Evolutionary conservation across 163 green algal species (phyloP), one percentile per base, ranked within the genome.

Genomic region (Prototheca wickerhamii): DNA sequence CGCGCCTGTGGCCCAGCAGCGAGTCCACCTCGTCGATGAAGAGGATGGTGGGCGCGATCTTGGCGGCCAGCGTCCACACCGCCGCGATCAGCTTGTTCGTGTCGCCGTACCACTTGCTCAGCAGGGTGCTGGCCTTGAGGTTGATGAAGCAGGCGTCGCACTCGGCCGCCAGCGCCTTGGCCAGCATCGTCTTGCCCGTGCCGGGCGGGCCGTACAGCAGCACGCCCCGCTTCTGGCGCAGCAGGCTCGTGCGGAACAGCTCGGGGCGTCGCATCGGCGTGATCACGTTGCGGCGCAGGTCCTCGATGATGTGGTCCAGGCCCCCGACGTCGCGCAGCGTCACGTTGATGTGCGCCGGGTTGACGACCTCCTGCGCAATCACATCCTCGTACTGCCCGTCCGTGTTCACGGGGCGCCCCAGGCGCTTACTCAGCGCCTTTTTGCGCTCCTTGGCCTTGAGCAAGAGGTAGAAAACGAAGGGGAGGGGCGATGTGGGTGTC

Each of bases 61-160:
- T 87, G 30, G 67, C 32, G 0, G 86, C 86, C 59, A 93, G 74
- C 37, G 68, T 84, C 78, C 91, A 95, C 25, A 91, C 75, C 29
- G 84, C 87, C 12, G 74, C 60, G 25, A 95, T 81, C 63, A 93
- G 79, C 60, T 86, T 85, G 66, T 87, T 89, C 31, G 83, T 82
- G 37, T 93, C 86, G 12, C 86, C 88, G 66, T 87, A 84, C 85
- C 86, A 96, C 79, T 95, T 95, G 77, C 59, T 81, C 64, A 91
- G 82, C 37, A 95, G 78, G 37, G 74, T 79, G 56, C 60, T 79
- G 12, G 82, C 76, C 37, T 82, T 86, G 53, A 95, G 77, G 69
- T 88, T 90, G 49, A 95, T 82, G 76, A 95, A 95, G 70, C 80
- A 89, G 67, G 84, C 90, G 40, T 64, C 54, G 4, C 74, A 86